Evolutionary conservation across 2,329 filamentous ascomycete genomes (phyloP), one percentile per base, ranked within the genome.

Genomic region (Coleophoma crateriformis): DNA sequence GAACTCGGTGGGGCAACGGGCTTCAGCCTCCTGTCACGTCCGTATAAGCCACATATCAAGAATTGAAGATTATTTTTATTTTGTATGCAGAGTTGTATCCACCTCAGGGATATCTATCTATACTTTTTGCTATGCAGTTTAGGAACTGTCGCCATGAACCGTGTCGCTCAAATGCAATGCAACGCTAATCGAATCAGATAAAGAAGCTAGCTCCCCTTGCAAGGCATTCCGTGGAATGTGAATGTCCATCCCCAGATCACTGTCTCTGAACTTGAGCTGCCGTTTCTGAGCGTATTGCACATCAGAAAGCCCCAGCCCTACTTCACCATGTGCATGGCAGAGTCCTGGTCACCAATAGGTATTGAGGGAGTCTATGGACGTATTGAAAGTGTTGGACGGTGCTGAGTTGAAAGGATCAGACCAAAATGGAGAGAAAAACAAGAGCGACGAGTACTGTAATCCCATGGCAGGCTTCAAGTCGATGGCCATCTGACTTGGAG

Each of bases 131-230:
- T 27, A 27, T 27, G 27, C 8, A 27, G 6, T 27, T 27, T 27
- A 27, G 27, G 27, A 10, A 27, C 27, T 27, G 8, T 27, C 27
- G 7, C 27, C 27, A 27, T 27, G 27, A 27, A 44, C 27, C 14
- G 22, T 38, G 13, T 44, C 41, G 41, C 41, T 44, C 41, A 44
- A 44, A 54, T 45, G 45, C 46, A 47, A 40, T 40, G 46, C 37
- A 47, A 42, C 32, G 46, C 46, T 47, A 47, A 46, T 46, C n/a
- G 5, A 44, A 44, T 33, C 41, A 44, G 15, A 15, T n/a, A 44
- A 33, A 41, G 19, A 27, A 44, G 22, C 12, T 15, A 33, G 22
- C 2, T 41, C 39, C 39, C 22, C 19, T 1, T 13, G 19, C 22
- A 11, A 41, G 19, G 39, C 39, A 41, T 20, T 41, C 15, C n/a